These are phyloP conservation scores for Suillus fuscotomentosus DNA, from an alignment of 768 basidiomycete genomes.

Conservation along the genomic window DNA sequence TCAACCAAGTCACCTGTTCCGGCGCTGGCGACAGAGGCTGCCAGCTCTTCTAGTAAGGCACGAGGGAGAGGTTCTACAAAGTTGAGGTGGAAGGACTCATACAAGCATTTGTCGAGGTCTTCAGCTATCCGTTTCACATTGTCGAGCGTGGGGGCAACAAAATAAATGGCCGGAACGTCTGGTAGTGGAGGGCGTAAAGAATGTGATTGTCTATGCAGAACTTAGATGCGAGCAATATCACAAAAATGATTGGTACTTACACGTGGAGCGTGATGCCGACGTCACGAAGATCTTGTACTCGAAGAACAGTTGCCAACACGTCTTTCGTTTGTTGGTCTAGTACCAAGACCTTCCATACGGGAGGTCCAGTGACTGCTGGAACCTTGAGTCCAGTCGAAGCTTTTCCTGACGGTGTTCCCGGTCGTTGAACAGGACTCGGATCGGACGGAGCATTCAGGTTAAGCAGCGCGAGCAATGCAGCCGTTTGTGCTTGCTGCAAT, in stretches of 20 bases:
- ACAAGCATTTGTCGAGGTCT: slow-evolving; percentile 85
- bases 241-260: slow-evolving; percentile 47
- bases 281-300: slow-evolving; percentile 95
- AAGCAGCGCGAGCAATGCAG: slow-evolving; percentile 79
- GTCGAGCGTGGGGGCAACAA: slow-evolving; percentile 83
- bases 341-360: slow-evolving; percentile 95
- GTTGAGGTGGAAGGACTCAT: slow-evolving; percentile 92
- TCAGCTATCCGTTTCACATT: slow-evolving; percentile 92
- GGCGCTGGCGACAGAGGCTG: slow-evolving; percentile 80
- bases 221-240: slow-evolving; percentile 5
- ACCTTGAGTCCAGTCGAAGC: slow-evolving; percentile 46
- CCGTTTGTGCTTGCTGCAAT: slow-evolving; percentile 86
- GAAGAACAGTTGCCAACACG: slow-evolving; percentile 89
- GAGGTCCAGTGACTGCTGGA: slow-evolving; percentile 58
- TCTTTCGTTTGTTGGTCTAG: slow-evolving; percentile 96
- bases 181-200: slow-evolving; percentile 83
- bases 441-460: slow-evolving; percentile 59
- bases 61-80: slow-evolving; percentile 93
- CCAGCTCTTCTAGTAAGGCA: slow-evolving; percentile 89
- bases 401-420: slow-evolving; percentile 31
- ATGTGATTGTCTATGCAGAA: slow-evolving; percentile 75
- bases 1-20: slow-evolving; percentile 80
- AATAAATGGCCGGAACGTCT: slow-evolving; percentile 97
- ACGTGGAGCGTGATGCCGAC: slow-evolving; percentile 97
- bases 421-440: slow-evolving; percentile 15